Conservation (phyloP, 306 rosid species). For the Rosa persica region DNA sequence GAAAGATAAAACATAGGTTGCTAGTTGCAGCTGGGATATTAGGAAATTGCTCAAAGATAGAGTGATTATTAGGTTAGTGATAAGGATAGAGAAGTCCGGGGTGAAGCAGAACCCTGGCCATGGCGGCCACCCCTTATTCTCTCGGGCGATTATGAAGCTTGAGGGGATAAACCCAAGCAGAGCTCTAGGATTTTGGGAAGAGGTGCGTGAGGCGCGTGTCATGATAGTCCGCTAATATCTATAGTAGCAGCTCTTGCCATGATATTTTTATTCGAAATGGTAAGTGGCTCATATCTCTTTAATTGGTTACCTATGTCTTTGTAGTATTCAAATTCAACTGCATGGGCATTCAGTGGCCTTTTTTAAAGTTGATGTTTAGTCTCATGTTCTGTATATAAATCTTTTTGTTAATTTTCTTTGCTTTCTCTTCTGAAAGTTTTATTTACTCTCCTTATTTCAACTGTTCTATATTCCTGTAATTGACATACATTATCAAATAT, state of each 20-base stretch:
- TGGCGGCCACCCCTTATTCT: too few species aligned
- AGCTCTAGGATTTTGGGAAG: too few species aligned
- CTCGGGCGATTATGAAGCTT: too few species aligned
- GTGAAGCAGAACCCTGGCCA: too few species aligned
- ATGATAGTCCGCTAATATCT: too few species aligned
- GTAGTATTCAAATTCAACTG: neutral
- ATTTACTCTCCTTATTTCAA: neutral
- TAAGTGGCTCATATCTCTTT: constrained; percentile 31
- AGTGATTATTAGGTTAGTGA: too few species aligned
- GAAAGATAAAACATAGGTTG: too few species aligned
- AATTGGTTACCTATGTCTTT: constrained; percentile 14
- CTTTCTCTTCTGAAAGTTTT: neutral
- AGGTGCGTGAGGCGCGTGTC: too few species aligned
- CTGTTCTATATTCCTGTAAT: neutral
- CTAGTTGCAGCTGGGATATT: too few species aligned
- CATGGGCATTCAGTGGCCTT: neutral
- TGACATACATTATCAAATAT: neutral
- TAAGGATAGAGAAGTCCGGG: too few species aligned
- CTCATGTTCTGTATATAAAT: neutral
- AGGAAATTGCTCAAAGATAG: too few species aligned
- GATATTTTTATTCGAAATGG: constrained; percentile 97
- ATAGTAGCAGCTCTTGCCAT: constrained; percentile 76
- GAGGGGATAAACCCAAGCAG: too few species aligned
- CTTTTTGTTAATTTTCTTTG: neutral
- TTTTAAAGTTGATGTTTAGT: neutral